Evolutionary conservation across 2,329 filamentous ascomycete genomes (phyloP), one percentile per base, ranked within the genome.

Genomic region (Sclerotiophoma versabilis): DNA sequence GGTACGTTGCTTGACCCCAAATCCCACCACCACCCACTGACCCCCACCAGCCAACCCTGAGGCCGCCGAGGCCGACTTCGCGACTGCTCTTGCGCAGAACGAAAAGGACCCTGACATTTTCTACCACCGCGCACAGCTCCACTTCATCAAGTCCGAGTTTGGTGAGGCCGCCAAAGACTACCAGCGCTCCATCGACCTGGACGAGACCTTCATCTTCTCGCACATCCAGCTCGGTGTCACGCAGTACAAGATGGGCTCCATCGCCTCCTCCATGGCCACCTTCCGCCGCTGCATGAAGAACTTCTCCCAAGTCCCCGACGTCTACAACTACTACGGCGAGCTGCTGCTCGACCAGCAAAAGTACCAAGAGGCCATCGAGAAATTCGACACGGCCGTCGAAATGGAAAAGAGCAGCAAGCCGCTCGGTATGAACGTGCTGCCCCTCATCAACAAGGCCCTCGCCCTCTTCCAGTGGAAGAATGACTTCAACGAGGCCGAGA

Each of bases 311-410:
- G 91, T 96, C 10, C 93, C 93, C 5, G 95, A 99, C 73, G 95
- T 98, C 33, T 99, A 98, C 84, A 99, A 99, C 84, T 99, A 99
- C 85, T 98, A 96, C 71, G 95, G 95, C 70, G 95, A 99, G 81
- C 84, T 99, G 51, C 84, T 99, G 53, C 87, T 99, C 48, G 95
- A 99, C 81, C 95, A 98, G 81, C 89, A 92, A 77, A 96, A 97
- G 78, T 98, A 89, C 79, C 83, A 91, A 54, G 93, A 99, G 75
- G 95, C 95, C 22, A 92, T 99, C 60, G 91, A 96, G 80, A 96
- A 97, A 80, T 99, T 99, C 71, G 95, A 99, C 76, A 95, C 88
- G 22, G 95, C 95, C n/a, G 93, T 98, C 63, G 93, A 98, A 74
- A 93, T 98, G 89, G 95, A 99, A 84, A 96, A 95, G 82, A 87